Evolutionary conservation across 176 grass and related monocot species (phyloP).

Genomic region (Eleusine indica): DNA sequence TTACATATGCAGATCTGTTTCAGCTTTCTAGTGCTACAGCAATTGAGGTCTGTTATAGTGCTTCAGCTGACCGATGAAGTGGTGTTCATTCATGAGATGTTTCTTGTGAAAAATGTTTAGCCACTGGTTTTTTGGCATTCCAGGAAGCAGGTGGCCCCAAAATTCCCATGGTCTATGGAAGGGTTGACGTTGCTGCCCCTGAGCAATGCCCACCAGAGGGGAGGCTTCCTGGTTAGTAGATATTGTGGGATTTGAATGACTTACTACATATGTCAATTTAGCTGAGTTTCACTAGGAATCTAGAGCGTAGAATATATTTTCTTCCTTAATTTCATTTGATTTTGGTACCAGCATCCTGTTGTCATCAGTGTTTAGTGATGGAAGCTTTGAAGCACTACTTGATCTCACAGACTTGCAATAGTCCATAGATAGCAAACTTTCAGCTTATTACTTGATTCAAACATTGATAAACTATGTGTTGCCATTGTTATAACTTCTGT

Average conservation of each 20-base stretch:
- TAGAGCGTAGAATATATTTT: not conserved
- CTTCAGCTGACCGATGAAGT: conserved; percentile 6
- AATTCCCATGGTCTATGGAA: conserved; percentile 95
- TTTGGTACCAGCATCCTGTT: not conserved
- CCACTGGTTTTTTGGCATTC: conserved; percentile 33
- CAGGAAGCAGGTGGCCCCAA: conserved; percentile 93
- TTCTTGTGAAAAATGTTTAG: not conserved
- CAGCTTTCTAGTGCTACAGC: conserved; percentile 95
- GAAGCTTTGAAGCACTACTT: not conserved
- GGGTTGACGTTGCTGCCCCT: conserved; percentile 63
- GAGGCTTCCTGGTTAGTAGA: conserved; percentile 74
- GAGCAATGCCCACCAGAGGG: conserved; percentile 91
- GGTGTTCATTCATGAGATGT: not conserved
- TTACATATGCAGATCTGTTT: conserved; percentile 86
- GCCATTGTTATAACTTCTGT: not conserved
- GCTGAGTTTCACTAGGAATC: not conserved
- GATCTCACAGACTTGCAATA: conserved; percentile 12
- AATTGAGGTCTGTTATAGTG: conserved; percentile 65
- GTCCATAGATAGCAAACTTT: not conserved
- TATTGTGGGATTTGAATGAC: not conserved
- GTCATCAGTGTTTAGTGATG: not conserved
- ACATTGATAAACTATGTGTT: not conserved
- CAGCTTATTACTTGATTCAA: not conserved
- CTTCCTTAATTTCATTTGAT: conserved; percentile 13
- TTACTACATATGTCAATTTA: not conserved